A percentile compares a stretch with the other conserved stretches of the same genome.
Evolutionary conservation across 208 protist species (phyloP).

Genomic region (Acanthamoeba sp.): DNA sequence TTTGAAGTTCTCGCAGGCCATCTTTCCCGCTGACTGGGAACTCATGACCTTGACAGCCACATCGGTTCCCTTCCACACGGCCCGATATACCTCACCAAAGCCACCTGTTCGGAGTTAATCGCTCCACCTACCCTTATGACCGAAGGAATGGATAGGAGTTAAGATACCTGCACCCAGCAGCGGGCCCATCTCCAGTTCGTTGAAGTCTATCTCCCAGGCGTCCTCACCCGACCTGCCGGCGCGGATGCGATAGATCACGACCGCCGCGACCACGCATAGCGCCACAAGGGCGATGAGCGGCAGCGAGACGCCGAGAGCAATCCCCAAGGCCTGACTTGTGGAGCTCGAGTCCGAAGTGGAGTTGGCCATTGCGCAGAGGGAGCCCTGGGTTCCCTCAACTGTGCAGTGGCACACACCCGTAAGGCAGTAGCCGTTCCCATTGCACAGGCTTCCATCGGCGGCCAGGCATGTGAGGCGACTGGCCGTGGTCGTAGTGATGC

Average conservation of each 20-base stretch:
- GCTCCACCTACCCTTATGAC: background rate
- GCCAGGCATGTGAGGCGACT: background rate
- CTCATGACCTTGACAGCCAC: slow-evolving; percentile 47
- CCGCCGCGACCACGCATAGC: background rate
- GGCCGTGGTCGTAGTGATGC: slow-evolving; percentile 32
- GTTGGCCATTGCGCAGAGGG: background rate
- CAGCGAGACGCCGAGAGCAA: background rate
- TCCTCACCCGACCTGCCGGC: background rate
- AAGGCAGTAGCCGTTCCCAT: slow-evolving; percentile 40
- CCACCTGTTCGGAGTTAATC: background rate
- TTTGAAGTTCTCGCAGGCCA: slow-evolving; percentile 39
- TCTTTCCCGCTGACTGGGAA: background rate
- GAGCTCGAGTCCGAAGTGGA: background rate
- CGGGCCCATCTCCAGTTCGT: slow-evolving; percentile 15
- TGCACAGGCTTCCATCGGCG: background rate
- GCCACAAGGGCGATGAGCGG: background rate
- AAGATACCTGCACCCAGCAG: background rate
- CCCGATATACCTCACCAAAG: slow-evolving; percentile 13
- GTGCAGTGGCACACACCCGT: slow-evolving; percentile 35
- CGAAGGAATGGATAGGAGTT: background rate
- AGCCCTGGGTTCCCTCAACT: background rate
- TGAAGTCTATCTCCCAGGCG: slow-evolving; percentile 39
- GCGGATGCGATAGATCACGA: background rate
- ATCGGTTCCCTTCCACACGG: slow-evolving; percentile 42
- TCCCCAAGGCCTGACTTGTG: background rate